phyloP scores from a whole-genome alignment of 495 filamentous ascomycete species.

The Aspergillus baeticus region DNA sequence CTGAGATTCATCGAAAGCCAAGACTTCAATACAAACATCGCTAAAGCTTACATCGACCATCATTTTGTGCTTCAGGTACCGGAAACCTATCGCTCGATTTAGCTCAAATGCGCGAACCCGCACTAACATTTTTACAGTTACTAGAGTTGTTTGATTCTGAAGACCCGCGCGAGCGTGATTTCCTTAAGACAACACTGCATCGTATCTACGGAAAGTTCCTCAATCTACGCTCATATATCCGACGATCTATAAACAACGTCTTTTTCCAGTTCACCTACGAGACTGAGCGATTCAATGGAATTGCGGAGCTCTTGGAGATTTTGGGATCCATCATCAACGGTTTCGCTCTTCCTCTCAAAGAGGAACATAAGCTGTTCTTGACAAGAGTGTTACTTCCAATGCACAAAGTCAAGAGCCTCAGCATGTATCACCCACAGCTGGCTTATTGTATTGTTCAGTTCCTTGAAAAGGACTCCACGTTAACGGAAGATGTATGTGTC shows the following conservation, averaged over 20 bases:
- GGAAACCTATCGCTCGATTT: not conserved
- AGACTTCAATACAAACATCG: conserved; percentile 99
- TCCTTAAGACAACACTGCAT: conserved; percentile 96
- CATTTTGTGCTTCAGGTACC: conserved; percentile 87
- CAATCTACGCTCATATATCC: conserved; percentile 94
- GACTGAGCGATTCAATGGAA: conserved; percentile 97
- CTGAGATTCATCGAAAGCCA: conserved; percentile 98
- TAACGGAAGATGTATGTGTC: conserved; percentile 87
- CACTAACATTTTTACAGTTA: conserved; percentile 47
- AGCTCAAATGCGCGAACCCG: not conserved
- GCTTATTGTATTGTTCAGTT: conserved; percentile 99
- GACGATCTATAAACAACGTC: conserved; percentile 98
- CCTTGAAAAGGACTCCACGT: conserved; percentile 92
- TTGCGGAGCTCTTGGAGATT: conserved; percentile 95
- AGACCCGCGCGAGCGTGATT: conserved; percentile 95
- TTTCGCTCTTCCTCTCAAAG: conserved; percentile 94
- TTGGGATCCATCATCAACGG: conserved; percentile 99
- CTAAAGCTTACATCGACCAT: conserved; percentile 98
- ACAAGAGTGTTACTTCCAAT: conserved; percentile 89
- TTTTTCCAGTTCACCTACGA: conserved; percentile 99
- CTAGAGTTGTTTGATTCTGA: conserved; percentile 99
- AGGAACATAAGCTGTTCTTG: conserved; percentile 98
- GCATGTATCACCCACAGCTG: conserved; percentile 99
- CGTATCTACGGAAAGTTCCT: conserved; percentile 99
- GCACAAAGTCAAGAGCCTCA: conserved; percentile 97